These are phyloP conservation scores for Talaromyces sp. DNA, from an alignment of 2,329 filamentous ascomycete species.

Conservation along the genomic window DNA sequence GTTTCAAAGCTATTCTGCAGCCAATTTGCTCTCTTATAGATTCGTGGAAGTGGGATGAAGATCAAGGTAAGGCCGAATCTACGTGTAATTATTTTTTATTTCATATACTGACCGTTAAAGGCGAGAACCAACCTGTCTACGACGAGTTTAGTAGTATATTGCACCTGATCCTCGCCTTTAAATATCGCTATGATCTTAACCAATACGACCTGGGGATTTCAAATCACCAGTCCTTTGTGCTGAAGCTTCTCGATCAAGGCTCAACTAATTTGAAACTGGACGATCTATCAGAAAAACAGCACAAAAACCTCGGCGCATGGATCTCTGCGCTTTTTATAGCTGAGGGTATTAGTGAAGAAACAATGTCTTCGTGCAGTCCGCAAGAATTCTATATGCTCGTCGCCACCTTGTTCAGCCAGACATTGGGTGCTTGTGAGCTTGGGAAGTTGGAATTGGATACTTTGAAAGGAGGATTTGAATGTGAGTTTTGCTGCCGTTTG, in stretches of 20 bases:
- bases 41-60: slow-evolving; percentile 60
- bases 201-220: slow-evolving; percentile 49
- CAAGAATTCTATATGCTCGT: slow-evolving; percentile 60
- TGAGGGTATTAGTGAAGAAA: slow-evolving; percentile 58
- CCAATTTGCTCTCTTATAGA: slow-evolving; percentile 55
- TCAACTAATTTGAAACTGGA: slow-evolving; percentile 42
- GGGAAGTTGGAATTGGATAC: slow-evolving; percentile 52
- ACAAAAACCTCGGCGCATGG: slow-evolving; percentile 54
- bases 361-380: slow-evolving; percentile 58
- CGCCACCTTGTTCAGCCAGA: slow-evolving; percentile 57
- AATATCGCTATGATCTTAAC: slow-evolving; percentile 52
- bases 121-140: slow-evolving; percentile 59
- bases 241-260: slow-evolving; percentile 45
- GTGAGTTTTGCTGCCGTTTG: slow-evolving; percentile 30
- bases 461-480: slow-evolving; percentile 57
- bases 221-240: slow-evolving; percentile 49
- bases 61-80: slow-evolving; percentile 42
- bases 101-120: slow-evolving; percentile 23
- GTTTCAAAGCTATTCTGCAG: slow-evolving; percentile 49
- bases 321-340: slow-evolving; percentile 57
- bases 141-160: slow-evolving; percentile 61
- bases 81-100: background rate
- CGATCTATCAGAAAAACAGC: slow-evolving; percentile 51
- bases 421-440: slow-evolving; percentile 51
- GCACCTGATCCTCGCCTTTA: slow-evolving; percentile 52